Conservation (phyloP, 768 basidiomycete species). For the Phanerochaete sordida region DNA sequence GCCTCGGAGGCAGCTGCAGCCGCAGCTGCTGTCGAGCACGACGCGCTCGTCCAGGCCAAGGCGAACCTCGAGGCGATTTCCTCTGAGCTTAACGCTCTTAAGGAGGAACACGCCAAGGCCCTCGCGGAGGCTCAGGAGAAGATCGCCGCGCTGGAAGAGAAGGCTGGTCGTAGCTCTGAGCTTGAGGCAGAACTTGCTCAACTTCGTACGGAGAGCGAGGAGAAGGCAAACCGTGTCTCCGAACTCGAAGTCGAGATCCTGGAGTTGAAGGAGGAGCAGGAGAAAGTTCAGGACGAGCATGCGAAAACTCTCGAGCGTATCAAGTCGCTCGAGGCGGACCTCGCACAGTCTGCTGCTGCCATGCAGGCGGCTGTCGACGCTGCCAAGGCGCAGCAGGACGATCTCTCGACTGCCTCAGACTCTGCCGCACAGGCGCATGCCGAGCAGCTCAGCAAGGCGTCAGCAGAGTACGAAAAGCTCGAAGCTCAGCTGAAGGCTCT, state of each 20-base stretch:
- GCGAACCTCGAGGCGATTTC: constrained; percentile 55
- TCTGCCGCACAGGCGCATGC: constrained; percentile 42
- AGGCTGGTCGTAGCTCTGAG: constrained; percentile 37
- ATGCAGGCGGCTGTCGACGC: constrained; percentile 46
- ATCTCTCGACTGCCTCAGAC: constrained; percentile 36
- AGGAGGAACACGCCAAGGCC: constrained; percentile 45
- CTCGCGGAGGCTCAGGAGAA: constrained; percentile 44
- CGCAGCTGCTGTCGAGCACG: constrained; percentile 58
- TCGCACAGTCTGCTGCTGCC: constrained; percentile 44
- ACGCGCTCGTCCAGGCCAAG: constrained; percentile 60
- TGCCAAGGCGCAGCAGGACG: constrained; percentile 44
- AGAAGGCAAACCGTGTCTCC: constrained; percentile 65
- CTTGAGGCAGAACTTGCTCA: constrained; percentile 47
- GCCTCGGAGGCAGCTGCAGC: constrained; percentile 40
- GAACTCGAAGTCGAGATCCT: constrained; percentile 81
- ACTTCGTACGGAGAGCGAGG: constrained; percentile 66
- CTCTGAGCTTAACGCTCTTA: constrained; percentile 49
- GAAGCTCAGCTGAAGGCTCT: constrained; percentile 43
- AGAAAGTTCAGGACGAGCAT: constrained; percentile 58
- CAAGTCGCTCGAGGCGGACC: constrained; percentile 49
- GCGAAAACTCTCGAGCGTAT: constrained; percentile 42
- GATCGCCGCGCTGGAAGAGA: constrained; percentile 44
- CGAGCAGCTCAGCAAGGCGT: constrained; percentile 38
- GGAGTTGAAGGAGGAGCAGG: constrained; percentile 70
- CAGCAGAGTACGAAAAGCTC: constrained; percentile 33